Evolutionary conservation across 1,284 basidiomycete genomes (phyloP).

Genomic region (Pascua guehoae): DNA sequence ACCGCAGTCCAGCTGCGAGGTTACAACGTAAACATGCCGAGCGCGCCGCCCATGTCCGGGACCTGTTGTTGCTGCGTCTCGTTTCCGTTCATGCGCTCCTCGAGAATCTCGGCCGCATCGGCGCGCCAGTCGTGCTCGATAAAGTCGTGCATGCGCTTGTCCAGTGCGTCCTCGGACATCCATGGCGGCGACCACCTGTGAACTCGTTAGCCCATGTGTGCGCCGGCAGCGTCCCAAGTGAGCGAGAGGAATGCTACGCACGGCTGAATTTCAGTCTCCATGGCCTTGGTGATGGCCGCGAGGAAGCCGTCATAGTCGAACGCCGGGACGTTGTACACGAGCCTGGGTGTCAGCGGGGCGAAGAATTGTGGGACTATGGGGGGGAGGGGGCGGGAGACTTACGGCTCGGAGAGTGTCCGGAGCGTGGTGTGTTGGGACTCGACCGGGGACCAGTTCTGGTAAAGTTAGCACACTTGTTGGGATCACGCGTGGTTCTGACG

Average conservation of each 20-base stretch:
- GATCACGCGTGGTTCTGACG: too few relatives aligned
- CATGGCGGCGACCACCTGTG: not conserved
- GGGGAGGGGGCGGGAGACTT: too few relatives aligned
- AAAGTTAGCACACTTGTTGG: too few relatives aligned
- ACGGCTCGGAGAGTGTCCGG: too few relatives aligned
- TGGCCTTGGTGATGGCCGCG: conserved; percentile 17
- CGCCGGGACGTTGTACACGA: conserved; percentile 26
- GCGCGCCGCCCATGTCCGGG: not conserved
- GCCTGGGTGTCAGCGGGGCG: too few relatives aligned
- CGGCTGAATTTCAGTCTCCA: conserved; percentile 19
- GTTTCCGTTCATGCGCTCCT: conserved; percentile 17
- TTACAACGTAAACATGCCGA: too few relatives aligned
- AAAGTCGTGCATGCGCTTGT: conserved; percentile 16
- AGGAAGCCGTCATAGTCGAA: conserved; percentile 22
- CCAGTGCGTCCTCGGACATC: conserved; percentile 14
- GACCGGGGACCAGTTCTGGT: too few relatives aligned
- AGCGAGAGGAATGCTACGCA: conserved; percentile 4
- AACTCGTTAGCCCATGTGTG: not conserved
- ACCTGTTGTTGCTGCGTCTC: conserved; percentile 12
- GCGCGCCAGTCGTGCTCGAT: conserved; percentile 22
- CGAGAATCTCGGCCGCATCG: conserved; percentile 21
- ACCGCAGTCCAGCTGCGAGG: too few relatives aligned
- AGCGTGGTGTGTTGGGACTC: too few relatives aligned
- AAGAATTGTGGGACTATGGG: too few relatives aligned
- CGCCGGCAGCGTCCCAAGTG: not conserved